phyloP scores from a whole-genome alignment of 306 rosid genomes.

The Cyamopsis tetragonoloba region DNA sequence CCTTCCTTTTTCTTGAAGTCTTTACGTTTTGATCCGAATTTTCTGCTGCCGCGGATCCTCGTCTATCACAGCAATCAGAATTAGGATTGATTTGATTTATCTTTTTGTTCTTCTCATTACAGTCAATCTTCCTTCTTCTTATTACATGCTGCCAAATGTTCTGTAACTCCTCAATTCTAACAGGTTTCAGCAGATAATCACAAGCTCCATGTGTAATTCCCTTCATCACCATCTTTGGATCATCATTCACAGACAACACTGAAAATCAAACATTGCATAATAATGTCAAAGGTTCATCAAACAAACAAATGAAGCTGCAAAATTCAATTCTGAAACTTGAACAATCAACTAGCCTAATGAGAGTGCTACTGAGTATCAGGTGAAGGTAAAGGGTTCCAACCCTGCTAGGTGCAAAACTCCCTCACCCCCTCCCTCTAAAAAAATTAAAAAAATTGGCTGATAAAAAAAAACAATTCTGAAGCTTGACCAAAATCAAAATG shows the following conservation, averaged over 20 bases:
- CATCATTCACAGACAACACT: conserved; percentile 92
- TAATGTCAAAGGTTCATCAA: neutral
- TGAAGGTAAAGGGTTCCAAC: too few relatives aligned
- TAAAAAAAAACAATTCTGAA: too few relatives aligned
- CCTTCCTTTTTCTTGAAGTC: conserved; percentile 62
- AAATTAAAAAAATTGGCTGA: too few relatives aligned
- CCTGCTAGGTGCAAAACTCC: too few relatives aligned
- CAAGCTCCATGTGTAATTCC: conserved; percentile 94
- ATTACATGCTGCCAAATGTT: conserved; percentile 96
- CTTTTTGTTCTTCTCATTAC: conserved; percentile 38
- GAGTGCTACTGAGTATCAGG: too few relatives aligned
- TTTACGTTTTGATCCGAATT: conserved; percentile 57
- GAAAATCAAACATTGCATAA: conserved; percentile 19
- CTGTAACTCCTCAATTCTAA: conserved; percentile 77
- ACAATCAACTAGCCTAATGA: too few relatives aligned
- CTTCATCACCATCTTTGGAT: conserved; percentile 80
- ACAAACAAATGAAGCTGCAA: neutral
- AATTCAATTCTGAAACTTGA: neutral
- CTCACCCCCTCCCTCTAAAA: too few relatives aligned
- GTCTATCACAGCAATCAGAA: conserved; percentile 32
- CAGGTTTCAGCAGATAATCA: conserved; percentile 87
- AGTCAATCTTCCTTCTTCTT: conserved; percentile 59
- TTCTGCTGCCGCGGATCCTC: conserved; percentile 30
- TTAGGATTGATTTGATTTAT: conserved; percentile 34
- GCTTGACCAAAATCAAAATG: neutral